Evolutionary conservation across 2,329 filamentous ascomycete genomes (phyloP).

Genomic region (Fusarium penzigii): DNA sequence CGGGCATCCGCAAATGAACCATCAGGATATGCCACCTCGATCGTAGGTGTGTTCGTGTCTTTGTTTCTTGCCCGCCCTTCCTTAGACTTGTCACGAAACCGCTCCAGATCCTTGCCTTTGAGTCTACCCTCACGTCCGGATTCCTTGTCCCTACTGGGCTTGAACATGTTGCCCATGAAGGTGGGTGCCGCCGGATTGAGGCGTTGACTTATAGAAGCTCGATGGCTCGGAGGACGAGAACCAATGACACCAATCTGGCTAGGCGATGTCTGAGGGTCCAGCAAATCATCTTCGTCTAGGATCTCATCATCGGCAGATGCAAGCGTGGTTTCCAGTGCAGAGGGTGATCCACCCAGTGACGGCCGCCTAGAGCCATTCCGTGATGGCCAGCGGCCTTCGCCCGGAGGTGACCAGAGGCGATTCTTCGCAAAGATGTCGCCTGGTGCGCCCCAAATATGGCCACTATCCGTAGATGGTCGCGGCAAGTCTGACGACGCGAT

Average conservation of each 20-base stretch:
- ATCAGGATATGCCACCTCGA: constrained; percentile 41
- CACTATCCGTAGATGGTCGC: constrained; percentile 76
- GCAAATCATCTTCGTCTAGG: constrained; percentile 56
- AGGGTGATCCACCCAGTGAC: constrained; percentile 77
- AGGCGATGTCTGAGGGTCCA: constrained; percentile 53
- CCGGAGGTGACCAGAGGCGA: constrained; percentile 63
- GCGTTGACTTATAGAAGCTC: constrained; percentile 54
- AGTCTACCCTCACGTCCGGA: constrained; percentile 23
- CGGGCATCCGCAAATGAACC: constrained; percentile 56
- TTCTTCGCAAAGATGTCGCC: constrained; percentile 53
- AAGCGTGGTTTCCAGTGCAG: constrained; percentile 59
- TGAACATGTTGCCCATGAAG: constrained; percentile 74
- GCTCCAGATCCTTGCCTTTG: constrained; percentile 38
- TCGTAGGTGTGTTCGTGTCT: constrained; percentile 38
- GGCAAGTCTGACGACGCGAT: constrained; percentile 71
- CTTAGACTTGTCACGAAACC: constrained; percentile 34
- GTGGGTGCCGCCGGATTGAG: constrained; percentile 89
- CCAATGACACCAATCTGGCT: constrained; percentile 74
- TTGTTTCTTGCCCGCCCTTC: constrained; percentile 41
- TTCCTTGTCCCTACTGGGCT: constrained; percentile 42
- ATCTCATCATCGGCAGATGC: constrained; percentile 67
- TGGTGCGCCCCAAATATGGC: constrained; percentile 69
- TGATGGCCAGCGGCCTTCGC: constrained; percentile 53
- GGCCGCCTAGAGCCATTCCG: constrained; percentile 77
- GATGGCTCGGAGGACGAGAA: constrained; percentile 61